These are phyloP conservation scores for Phytophthora quininea DNA, from an alignment of 352 stramenopile species.

Conservation along the genomic window DNA sequence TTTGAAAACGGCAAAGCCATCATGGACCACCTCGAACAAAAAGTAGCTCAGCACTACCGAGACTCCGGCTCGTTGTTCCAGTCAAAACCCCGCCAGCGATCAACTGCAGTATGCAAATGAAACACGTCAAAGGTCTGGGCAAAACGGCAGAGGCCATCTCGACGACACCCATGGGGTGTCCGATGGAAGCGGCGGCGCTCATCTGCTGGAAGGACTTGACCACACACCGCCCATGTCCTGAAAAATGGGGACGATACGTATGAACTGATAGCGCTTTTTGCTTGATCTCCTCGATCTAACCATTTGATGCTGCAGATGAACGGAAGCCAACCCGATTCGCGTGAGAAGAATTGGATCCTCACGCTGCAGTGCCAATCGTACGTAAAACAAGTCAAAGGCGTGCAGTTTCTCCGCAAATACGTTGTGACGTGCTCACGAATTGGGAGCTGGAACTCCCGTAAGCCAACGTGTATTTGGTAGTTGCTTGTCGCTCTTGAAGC, in stretches of 20 bases:
- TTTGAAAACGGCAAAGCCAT: conserved; percentile 28
- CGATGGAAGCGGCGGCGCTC: conserved; percentile 17
- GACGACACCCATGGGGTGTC: conserved; percentile 24
- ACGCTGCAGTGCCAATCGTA: conserved; percentile 21
- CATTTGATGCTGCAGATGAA: conserved; percentile 19
- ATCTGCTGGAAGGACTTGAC: conserved; percentile 33
- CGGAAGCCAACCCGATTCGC: conserved; percentile 16
- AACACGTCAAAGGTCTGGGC: conserved; percentile 2
- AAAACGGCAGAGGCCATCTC: conserved; percentile 22
- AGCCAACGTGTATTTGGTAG: too few relatives aligned
- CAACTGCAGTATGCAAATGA: conserved; percentile 22
- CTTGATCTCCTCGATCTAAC: too few relatives aligned
- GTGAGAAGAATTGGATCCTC: conserved; percentile 38
- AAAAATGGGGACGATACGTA: conserved; percentile 27
- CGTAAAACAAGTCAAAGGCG: conserved; percentile 24
- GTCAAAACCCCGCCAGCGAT: neutral
- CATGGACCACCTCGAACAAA: conserved; percentile 18
- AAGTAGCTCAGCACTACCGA: conserved; percentile 14
- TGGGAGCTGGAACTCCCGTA: too few relatives aligned
- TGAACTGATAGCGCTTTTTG: too few relatives aligned
- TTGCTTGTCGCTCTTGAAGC: too few relatives aligned
- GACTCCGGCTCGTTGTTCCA: conserved; percentile 21
- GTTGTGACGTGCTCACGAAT: too few relatives aligned
- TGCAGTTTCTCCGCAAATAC: conserved; percentile 38
- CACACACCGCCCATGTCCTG: conserved; percentile 25